Base-by-base conservation (phyloP, 371 early-diverging fungal species). In the Batkoa obscura region DNA sequence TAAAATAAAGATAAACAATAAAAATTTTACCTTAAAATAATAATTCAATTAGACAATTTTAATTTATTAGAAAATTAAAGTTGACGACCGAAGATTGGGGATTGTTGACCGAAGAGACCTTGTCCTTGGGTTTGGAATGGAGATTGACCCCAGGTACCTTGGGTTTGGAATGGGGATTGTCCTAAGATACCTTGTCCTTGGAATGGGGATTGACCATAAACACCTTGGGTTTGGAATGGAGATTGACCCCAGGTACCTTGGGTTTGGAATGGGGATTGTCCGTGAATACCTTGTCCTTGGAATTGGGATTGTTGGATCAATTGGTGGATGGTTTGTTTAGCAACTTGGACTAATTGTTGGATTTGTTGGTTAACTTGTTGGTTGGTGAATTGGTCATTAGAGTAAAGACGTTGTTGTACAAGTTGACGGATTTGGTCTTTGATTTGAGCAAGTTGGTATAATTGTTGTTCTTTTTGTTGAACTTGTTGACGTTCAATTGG, bases 351-450 rank as follows among this genome's bases (percentile, higher is more conserved):
- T 4, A 37, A 12, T n/a, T 50, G 34, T 6, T 30, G 8, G 50
- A 50, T 30, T 33, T 50, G 50, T 31, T 50, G 50, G 0, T 33
- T 33, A 50, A 50, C n/a, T n/a, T 50, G 38, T 30, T 50, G 36
- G 50, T 33, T n/a, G 31, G 15, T 15, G n/a, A 30, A 33, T 15
- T 13, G 34, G 50, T 50, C 30, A 15, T 35, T 13, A 5, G 5
- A 5, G 13, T 15, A 30, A 8, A 37, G 3, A 37, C 50, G 50
- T 33, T 50, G 50, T n/a, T 50, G 50, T 6, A 37, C 50, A 10
- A 50, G 32, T 31, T 50, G 50, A 15, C 50, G 50, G 50, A 50
- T 50, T 33, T 50, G 50, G 10, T 50, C 50, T 33, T 50, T 50
- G 31, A 37, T 30, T 30, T 50, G 50, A 5, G 33, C 10, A 37